Evolutionary conservation across 177 flowering plant species (phyloP), one percentile per base, ranked within the genome.

Genomic region (Tripterygium wilfordii): DNA sequence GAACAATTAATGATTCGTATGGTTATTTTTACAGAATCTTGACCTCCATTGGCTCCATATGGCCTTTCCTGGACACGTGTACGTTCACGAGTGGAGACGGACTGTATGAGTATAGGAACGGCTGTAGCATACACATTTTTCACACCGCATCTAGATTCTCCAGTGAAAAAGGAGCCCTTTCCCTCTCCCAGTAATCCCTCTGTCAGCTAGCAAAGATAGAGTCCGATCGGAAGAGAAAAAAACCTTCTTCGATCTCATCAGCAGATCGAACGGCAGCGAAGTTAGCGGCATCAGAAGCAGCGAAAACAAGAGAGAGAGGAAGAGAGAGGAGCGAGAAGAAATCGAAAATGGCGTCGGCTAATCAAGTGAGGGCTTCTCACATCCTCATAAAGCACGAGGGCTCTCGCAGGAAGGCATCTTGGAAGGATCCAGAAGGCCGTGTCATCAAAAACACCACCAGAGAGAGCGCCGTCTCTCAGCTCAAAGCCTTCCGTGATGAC

Each of bases 351-450:
- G 60, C 71, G 19, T 50, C 68, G 19, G 18, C 53, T 5, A 63
- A 54, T 33, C 63, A 82, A 54, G 90, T 92, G 10, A 73, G 78
- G 66, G 98, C 98, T 3, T 86, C 89, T 6, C 98, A 89, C 66
- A 75, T 89, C 18, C 77, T 92, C 49, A 78, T 92, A 6, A 92
- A 89, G 79, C 97, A 92, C 59, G 69, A 82, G 42, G 98, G 91
- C 0, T 92, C 96, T 4, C 63, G 98, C 27, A 64, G 98, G 22
- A 80, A 75, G 58, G 82, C 96, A 8, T 92, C 98, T 0, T 92
- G 98, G 98, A 89, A 79, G 58, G 98, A 89, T 67, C 91, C 96
- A 6, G 96, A 92, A 28, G 98, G 98, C 41, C 64, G 53, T 7
- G 55, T 80, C 42, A 89, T 92, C 67, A 51, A 19, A 30, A 64